A percentile compares a stretch with the other conserved stretches of the same genome.
Conservation (phyloP, 2,329 filamentous ascomycete genomes). For the Hypoxylon sp. region DNA sequence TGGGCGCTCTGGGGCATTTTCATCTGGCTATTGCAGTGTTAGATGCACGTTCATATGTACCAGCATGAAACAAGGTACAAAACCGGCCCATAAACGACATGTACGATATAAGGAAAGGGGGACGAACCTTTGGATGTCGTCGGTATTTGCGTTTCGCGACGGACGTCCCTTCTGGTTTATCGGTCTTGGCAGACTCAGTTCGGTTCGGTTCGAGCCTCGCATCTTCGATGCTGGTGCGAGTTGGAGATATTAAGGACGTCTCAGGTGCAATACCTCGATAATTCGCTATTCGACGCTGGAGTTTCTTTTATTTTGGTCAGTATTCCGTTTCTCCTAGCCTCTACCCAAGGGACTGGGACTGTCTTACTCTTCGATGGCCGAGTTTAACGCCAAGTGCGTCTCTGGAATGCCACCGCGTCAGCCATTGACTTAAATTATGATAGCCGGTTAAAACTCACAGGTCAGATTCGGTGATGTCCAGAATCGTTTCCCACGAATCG, state of each 20-base stretch:
- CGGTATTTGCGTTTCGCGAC: slow-evolving; percentile 80
- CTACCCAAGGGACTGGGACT: not conserved
- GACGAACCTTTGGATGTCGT: slow-evolving; percentile 79
- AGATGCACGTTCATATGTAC: slow-evolving; percentile 24
- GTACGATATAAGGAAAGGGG: slow-evolving; percentile 2
- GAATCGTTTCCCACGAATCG: slow-evolving; percentile 85
- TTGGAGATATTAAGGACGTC: slow-evolving; percentile 64
- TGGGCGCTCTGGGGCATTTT: slow-evolving; percentile 83
- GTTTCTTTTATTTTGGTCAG: slow-evolving; percentile 68
- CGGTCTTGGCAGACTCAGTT: slow-evolving; percentile 60
- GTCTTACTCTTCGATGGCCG: slow-evolving; percentile 81
- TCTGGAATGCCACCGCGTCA: slow-evolving; percentile 58
- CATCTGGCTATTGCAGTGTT: slow-evolving; percentile 71
- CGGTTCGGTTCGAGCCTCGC: slow-evolving; percentile 68
- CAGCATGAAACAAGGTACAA: slow-evolving; percentile 1
- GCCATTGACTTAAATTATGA: slow-evolving; percentile 19
- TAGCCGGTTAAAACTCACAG: slow-evolving; percentile 69
- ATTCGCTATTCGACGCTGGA: slow-evolving; percentile 87
- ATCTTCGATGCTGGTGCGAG: slow-evolving; percentile 68
- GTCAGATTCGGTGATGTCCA: slow-evolving; percentile 88
- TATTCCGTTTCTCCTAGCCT: slow-evolving; percentile 27
- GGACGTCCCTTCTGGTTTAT: slow-evolving; percentile 61
- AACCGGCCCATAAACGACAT: slow-evolving; percentile 9
- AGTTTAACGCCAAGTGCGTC: slow-evolving; percentile 83
- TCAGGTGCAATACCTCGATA: slow-evolving; percentile 74